phyloP scores from a whole-genome alignment of 768 basidiomycete genomes.

The Pluteus cervinus region DNA sequence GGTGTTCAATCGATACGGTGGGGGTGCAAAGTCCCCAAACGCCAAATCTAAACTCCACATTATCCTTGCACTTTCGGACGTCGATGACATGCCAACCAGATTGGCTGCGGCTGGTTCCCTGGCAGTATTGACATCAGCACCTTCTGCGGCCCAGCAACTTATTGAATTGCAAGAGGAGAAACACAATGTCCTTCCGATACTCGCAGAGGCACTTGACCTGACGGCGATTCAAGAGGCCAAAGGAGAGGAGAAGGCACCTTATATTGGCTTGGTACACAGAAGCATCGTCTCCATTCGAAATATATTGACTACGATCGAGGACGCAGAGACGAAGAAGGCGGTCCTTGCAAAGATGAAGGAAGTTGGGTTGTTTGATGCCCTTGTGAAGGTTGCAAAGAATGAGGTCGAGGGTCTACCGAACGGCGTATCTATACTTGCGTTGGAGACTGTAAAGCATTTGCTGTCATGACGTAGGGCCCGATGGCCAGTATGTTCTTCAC shows the following conservation, averaged over 20 bases:
- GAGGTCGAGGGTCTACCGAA: too few relatives aligned
- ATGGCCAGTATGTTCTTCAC: too few relatives aligned
- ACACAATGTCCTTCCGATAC: slow-evolving; percentile 55
- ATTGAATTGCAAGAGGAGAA: slow-evolving; percentile 59
- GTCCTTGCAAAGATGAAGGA: slow-evolving; percentile 48
- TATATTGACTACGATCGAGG: slow-evolving; percentile 41
- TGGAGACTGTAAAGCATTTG: too few relatives aligned
- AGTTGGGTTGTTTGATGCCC: slow-evolving; percentile 44
- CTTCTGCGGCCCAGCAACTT: slow-evolving; percentile 55
- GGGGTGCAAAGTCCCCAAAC: slow-evolving; percentile 27
- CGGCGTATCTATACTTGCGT: too few relatives aligned
- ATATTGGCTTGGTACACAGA: slow-evolving; percentile 70
- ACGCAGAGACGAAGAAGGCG: slow-evolving; percentile 28
- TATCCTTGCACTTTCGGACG: slow-evolving; percentile 78
- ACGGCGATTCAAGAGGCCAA: slow-evolving; percentile 30
- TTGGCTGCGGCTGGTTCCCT: slow-evolving; percentile 89
- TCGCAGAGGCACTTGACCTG: slow-evolving; percentile 66
- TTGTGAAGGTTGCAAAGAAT: slow-evolving; percentile 44
- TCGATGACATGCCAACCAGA: slow-evolving; percentile 80
- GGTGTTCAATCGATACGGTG: slow-evolving; percentile 70
- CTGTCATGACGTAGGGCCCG: too few relatives aligned
- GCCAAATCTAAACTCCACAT: slow-evolving; percentile 70
- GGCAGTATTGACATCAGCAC: slow-evolving; percentile 67
- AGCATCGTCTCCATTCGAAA: slow-evolving; percentile 73
- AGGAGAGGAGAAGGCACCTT: slow-evolving; percentile 28